Base-by-base conservation (phyloP, 345 rosid genomes). In the Barbarea vulgaris region DNA sequence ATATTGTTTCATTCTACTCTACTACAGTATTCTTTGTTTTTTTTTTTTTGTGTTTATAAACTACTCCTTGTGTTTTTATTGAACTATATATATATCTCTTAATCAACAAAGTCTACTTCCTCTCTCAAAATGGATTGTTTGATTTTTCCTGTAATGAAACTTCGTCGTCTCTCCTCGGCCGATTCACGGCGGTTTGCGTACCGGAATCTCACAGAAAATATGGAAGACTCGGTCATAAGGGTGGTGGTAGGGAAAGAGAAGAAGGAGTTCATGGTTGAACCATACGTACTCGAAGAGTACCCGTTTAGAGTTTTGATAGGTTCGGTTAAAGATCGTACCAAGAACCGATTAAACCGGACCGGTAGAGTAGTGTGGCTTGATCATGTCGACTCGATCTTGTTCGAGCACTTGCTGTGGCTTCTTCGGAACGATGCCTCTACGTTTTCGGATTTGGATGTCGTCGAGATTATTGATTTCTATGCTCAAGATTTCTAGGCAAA, bases 401-500 rank as follows among this genome's bases (percentile, higher is more conserved):
- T 91, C 55, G 98, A 93, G 82, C 98, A 93, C 70, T 89, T 93
- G 93, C 11, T 91, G 62, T 93, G 96, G 97, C 82, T 93, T 75
- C 75, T 89, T 88, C 70, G 81, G 9, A 91, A 89, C 62, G 97
- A 91, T 74, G 81, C 61, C 34, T 84, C 93, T 54, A 85, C 93
- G 71, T 75, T 91, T 72, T 87, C 83, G 61, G 73, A 85, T 84
- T 88, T 93, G 51, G 87, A 93, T 80, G 80, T 93, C 28, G 59
- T 81, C 67, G 96, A 93, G 86, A 86, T 93, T 42, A 85, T 88
- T 56, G 90, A 93, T 44, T 93, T 93, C 72, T 93, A 91, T 76
- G 82, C 88, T 66, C 93, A 84, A 73, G 95, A 93, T 78, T 64
- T 44, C 12, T 77, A 77, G 50, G 50, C 9, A 41, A 22, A 58